Evolutionary conservation across 2,329 filamentous ascomycete genomes (phyloP), one percentile per base, ranked within the genome.

Genomic region (Cladophialophora immunda): DNA sequence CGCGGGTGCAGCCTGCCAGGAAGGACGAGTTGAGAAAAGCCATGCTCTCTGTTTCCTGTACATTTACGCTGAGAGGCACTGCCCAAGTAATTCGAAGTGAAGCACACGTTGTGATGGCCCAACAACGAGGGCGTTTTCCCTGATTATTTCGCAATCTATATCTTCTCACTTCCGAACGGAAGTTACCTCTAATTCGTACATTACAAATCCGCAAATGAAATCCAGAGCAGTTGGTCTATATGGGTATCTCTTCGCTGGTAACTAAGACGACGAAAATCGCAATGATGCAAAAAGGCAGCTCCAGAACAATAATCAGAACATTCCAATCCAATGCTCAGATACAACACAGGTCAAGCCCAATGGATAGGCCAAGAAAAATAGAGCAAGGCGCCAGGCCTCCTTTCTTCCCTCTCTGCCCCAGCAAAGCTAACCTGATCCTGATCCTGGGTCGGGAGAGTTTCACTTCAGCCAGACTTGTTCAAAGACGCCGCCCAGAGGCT

Each of bases 381-480:
- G 45, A 25, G 45, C 3, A 5, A 13, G 19, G 19, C 45, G 45
- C 22, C 22, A 47, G 53, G n/a, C 17, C 32, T 34, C 7, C 38
- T 3, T 45, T 19, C 19, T 15, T 17, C n/a, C 38, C 2, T 17
- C n/a, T n/a, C 2, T 8, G 17, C 17, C 38, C 17, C 19, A 50
- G 6, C 19, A 2, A 27, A 50, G 11, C 19, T 25, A 50, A 50
- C 27, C 45, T 25, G 45, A 4, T 4, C 22, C 22, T 47, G n/a
- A n/a, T n/a, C n/a, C n/a, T 34, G 45, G 7, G 19, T 3, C 22
- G 19, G 11, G 22, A 3, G 25, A 9, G 11, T 47, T 47, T 65
- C 59, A 73, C 67, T 56, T 72, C 55, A 73, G 59, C 72, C 72
- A 73, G 4, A 73, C 72, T 53, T 70, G 70, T 63, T 73, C 71